Evolutionary conservation across 495 filamentous ascomycete genomes (phyloP).

Genomic region (Xylaria longipes): DNA sequence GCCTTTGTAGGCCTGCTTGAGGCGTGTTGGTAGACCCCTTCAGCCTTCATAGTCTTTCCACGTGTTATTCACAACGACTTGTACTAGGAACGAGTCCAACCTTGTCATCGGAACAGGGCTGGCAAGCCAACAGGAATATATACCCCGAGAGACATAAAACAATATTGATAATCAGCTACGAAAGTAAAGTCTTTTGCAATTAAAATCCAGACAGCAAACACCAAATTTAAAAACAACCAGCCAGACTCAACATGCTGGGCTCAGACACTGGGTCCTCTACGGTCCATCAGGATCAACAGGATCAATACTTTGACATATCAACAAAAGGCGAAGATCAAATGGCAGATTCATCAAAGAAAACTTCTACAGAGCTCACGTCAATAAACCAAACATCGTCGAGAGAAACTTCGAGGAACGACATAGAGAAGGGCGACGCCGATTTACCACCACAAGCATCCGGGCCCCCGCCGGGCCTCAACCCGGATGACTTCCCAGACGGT

Average conservation of each 20-base stretch:
- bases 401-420: constrained; percentile 32
- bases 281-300: constrained; percentile 30
- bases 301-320: constrained; percentile 16
- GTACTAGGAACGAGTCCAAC: neutral
- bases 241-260: constrained; percentile 1
- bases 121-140: neutral
- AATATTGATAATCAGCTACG: neutral
- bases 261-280: constrained; percentile 24
- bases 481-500: constrained; percentile 66
- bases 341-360: constrained; percentile 17
- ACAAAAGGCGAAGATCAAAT: constrained; percentile 22
- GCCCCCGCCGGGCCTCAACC: constrained; percentile 44
- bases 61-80: neutral
- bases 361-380: constrained; percentile 20
- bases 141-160: neutral
- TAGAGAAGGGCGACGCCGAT: constrained; percentile 44
- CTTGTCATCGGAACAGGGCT: neutral
- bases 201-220: neutral
- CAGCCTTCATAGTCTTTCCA: neutral
- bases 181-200: neutral
- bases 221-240: neutral
- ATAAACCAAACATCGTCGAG: constrained; percentile 40
- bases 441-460: constrained; percentile 23
- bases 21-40: neutral
- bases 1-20: neutral